Percentiles rank a stretch among this genome's conserved stretches.
These are phyloP conservation scores for Vaccinium darrowii DNA, from an alignment of 148 eudicot genomes.

Conservation along the genomic window DNA sequence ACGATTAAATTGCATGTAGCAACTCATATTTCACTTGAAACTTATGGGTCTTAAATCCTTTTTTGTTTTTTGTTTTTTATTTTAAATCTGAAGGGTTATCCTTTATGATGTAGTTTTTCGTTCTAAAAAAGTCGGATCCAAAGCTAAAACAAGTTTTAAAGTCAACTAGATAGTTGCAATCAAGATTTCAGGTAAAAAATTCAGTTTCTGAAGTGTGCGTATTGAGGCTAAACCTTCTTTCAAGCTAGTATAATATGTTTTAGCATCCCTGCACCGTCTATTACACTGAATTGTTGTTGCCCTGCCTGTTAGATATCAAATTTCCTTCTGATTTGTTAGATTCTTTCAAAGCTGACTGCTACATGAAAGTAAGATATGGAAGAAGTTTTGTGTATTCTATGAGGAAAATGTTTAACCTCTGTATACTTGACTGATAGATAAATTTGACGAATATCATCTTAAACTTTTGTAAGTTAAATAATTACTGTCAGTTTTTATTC, in stretches of 20 bases:
- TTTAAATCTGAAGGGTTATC: no score
- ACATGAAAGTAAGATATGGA: background rate
- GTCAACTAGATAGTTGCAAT: background rate
- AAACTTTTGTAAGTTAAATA: background rate
- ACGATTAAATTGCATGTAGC: background rate
- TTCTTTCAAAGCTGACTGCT: background rate
- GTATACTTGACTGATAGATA: background rate
- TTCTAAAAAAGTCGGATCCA: background rate
- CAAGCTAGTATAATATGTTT: no score
- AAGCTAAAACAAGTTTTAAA: background rate
- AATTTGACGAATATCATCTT: background rate
- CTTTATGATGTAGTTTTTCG: no score
- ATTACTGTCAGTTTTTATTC: background rate
- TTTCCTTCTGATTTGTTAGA: no score
- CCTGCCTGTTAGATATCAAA: no score
- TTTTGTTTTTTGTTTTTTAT: background rate
- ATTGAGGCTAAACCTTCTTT: background rate
- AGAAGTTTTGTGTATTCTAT: background rate
- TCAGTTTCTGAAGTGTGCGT: background rate
- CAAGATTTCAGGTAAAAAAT: background rate
- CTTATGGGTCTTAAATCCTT: background rate
- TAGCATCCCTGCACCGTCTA: no score
- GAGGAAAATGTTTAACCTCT: background rate
- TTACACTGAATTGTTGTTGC: no score
- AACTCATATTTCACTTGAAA: background rate